These are phyloP conservation scores for Solanum arcanum DNA, from an alignment of 257 asterid species.

Conservation along the genomic window DNA sequence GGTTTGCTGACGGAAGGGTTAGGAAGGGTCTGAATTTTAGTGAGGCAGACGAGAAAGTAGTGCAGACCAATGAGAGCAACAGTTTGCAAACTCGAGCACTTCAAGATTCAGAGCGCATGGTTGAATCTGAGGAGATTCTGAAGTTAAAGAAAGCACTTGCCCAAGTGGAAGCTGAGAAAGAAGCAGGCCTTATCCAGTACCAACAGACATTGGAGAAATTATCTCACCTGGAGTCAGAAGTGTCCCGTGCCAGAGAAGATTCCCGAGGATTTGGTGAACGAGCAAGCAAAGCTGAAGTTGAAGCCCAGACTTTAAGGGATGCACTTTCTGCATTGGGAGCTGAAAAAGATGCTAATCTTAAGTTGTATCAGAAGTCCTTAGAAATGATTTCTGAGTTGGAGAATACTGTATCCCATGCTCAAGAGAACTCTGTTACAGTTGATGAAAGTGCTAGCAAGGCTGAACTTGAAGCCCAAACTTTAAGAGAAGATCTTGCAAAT, in stretches of 20 bases:
- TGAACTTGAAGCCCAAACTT: constrained; percentile 43
- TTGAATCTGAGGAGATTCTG: constrained; percentile 48
- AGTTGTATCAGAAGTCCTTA: constrained; percentile 52
- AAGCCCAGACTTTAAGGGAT: constrained; percentile 50
- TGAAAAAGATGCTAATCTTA: constrained; percentile 66
- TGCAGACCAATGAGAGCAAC: constrained; percentile 9
- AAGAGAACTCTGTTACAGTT: constrained; percentile 32
- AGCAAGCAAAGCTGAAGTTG: constrained; percentile 71
- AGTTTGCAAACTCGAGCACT: not conserved
- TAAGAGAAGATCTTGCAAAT: constrained; percentile 37
- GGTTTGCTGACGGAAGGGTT: constrained; percentile 38
- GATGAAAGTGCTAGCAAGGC: constrained; percentile 40
- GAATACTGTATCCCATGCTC: constrained; percentile 23
- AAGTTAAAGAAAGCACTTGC: constrained; percentile 58
- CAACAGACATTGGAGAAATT: constrained; percentile 54
- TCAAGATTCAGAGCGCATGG: constrained; percentile 9
- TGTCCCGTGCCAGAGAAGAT: constrained; percentile 49
- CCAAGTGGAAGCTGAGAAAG: constrained; percentile 82
- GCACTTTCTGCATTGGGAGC: constrained; percentile 46
- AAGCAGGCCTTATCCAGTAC: constrained; percentile 59
- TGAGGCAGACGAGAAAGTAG: constrained; percentile 35
- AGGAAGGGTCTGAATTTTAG: constrained; percentile 71
- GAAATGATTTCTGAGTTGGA: constrained; percentile 59
- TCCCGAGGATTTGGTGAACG: constrained; percentile 48
- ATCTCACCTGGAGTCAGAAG: constrained; percentile 51